phyloP scores from a whole-genome alignment of 768 basidiomycete species.

The Lactarius indigo region DNA sequence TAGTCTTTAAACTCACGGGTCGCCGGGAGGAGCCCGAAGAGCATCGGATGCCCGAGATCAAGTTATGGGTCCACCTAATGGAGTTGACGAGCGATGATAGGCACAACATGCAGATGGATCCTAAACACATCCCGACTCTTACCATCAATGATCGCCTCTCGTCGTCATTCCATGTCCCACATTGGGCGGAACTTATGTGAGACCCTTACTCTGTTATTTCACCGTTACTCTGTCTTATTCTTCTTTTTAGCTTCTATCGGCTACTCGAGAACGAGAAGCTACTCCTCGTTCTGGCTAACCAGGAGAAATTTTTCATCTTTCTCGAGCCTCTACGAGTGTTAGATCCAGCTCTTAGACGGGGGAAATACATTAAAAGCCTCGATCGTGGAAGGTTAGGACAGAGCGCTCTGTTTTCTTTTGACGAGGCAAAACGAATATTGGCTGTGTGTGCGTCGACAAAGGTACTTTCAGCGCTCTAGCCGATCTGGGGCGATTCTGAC shows the following conservation, averaged over 20 bases:
- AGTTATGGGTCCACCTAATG: constrained; percentile 1
- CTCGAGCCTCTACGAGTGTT: constrained; percentile 9
- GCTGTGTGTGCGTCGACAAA: constrained; percentile 43
- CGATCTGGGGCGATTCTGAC: neutral
- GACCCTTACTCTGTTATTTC: neutral
- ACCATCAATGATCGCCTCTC: neutral
- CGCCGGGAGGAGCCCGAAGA: neutral
- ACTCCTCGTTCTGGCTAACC: constrained; percentile 12
- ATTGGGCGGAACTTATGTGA: neutral
- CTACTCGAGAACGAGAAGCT: constrained; percentile 18
- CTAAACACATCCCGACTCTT: neutral
- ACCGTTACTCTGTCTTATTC: neutral
- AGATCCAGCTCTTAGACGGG: neutral
- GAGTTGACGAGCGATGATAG: constrained; percentile 10
- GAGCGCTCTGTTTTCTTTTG: constrained; percentile 44
- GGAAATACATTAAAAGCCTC: constrained; percentile 25
- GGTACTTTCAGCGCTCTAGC: constrained; percentile 28
- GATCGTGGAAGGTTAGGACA: constrained; percentile 45
- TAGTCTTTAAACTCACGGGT: constrained; percentile 11
- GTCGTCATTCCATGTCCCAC: neutral
- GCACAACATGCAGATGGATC: constrained; percentile 8
- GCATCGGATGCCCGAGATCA: neutral
- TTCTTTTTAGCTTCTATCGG: constrained; percentile 9
- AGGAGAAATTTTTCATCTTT: constrained; percentile 5
- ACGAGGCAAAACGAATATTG: constrained; percentile 51